Evolutionary conservation across 176 grass and related monocot genomes (phyloP), one percentile per base, ranked within the genome.

Genomic region (Raddia distichophylla): DNA sequence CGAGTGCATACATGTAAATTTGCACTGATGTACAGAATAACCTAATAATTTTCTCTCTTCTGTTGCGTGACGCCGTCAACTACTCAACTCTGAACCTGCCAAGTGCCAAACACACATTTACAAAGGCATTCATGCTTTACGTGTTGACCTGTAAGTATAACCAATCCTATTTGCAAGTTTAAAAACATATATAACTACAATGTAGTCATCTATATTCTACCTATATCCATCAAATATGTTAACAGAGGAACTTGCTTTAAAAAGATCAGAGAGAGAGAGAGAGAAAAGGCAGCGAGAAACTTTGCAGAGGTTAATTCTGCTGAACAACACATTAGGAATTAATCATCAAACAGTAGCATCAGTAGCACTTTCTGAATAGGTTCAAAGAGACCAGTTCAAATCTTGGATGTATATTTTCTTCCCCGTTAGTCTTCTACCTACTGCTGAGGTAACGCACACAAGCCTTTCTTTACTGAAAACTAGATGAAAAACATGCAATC

Each of bases 41-140:
- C 14, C 55, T 27, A 60, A 64, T 27, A 15, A 20, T 45, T 50
- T 10, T 64, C 6, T 7, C 20, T 67, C 76, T 74, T 34, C 33
- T 67, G 48, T 80, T 66, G 69, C 22, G 67, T 86, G 60, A 80
- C 60, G 68, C 16, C 27, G 37, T 66, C 60, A 22, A 60, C 68
- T n/a, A 50, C 48, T 80, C 27, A 58, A 14, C 49, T 49, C 52
- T 58, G 67, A 74, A 86, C 48, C 20, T n/a, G 68, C 49, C 37
- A 72, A 55, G 14, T n/a, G 76, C 49, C 37, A 72, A 55, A 14
- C 33, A 0, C 34, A 55, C 15, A 82, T 16, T 16, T 12, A 1
- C 8, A 19, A 46, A 47, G 10, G 12, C 76, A 72, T 43, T 53
- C 6, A 55, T 53, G 57, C 52, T 55, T 85, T 35, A 72, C 79